Conservation (phyloP, 768 basidiomycete species). For the Xerocomus brunneocitrinus region DNA sequence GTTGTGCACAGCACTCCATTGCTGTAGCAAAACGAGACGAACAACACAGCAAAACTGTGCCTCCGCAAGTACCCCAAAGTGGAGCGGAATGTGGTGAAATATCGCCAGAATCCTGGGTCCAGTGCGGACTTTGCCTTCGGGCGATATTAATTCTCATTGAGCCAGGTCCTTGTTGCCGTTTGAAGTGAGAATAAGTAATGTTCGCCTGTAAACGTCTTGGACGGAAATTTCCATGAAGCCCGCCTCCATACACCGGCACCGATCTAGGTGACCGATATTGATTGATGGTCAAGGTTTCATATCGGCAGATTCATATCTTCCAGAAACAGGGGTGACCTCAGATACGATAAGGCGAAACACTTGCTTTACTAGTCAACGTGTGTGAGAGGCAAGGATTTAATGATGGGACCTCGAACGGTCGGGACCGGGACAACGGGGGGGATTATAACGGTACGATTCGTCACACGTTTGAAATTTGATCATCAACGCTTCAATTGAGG, state of each 20-base stretch:
- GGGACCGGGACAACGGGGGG: conserved; percentile 1
- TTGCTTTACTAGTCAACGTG: background rate
- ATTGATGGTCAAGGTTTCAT: background rate
- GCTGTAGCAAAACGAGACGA: conserved; percentile 1
- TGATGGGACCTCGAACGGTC: conserved; percentile 1
- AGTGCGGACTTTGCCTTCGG: conserved; percentile 8
- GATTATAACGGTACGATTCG: background rate
- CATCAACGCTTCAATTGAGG: background rate
- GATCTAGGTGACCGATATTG: conserved; percentile 2
- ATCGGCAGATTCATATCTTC: background rate
- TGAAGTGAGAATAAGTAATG: background rate
- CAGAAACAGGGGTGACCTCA: background rate
- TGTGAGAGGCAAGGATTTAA: background rate
- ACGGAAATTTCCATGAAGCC: background rate
- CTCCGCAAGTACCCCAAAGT: background rate
- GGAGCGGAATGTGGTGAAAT: background rate
- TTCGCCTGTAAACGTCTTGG: background rate
- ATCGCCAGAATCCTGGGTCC: conserved; percentile 10
- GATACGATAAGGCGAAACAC: background rate
- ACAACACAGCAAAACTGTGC: conserved; percentile 16
- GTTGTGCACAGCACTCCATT: conserved; percentile 9
- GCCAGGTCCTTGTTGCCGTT: background rate
- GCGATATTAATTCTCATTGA: conserved; percentile 5
- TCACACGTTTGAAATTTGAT: conserved; percentile 5
- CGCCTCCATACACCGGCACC: conserved; percentile 2